A percentile compares a stretch with the other conserved stretches of the same genome.
phyloP scores from a whole-genome alignment of 129 eudicot species.

The Flaveria linearis region DNA sequence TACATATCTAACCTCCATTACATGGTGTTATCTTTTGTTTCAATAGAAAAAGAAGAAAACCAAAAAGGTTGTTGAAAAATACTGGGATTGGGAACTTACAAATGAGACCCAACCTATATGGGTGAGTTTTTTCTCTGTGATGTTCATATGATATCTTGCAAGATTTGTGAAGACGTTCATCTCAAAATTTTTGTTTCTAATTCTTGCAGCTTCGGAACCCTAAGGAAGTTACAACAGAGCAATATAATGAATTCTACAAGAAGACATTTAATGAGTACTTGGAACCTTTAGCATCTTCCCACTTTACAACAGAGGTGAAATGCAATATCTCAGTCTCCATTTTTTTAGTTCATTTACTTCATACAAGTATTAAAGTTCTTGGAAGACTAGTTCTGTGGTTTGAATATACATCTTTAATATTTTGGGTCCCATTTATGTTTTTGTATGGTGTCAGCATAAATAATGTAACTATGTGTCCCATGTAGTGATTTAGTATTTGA shows the following conservation, averaged over 20 bases:
- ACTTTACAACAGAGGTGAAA: constrained; percentile 87
- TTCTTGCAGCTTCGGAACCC: constrained; percentile 82
- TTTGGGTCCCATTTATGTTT: neutral
- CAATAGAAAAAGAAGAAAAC: constrained; percentile 90
- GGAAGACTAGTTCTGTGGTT: neutral
- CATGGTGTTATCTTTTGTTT: constrained; percentile 10
- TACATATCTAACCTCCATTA: neutral
- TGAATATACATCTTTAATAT: neutral
- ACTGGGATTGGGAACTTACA: constrained; percentile 98
- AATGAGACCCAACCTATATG: constrained; percentile 98
- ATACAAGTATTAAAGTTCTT: constrained; percentile 1
- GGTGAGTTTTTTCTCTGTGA: constrained; percentile 46
- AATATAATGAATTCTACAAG: constrained; percentile 90
- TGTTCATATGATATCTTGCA: neutral
- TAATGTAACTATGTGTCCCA: neutral
- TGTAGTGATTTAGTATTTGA: neutral
- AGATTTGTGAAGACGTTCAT: neutral
- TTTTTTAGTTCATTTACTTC: neutral
- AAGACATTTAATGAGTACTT: constrained; percentile 76
- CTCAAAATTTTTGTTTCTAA: neutral
- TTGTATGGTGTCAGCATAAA: neutral
- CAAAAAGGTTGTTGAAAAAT: constrained; percentile 79
- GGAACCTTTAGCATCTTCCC: constrained; percentile 95
- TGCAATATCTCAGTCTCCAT: constrained; percentile 2
- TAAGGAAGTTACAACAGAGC: constrained; percentile 77